Percentiles rank a stretch among this genome's conserved stretches.
These are phyloP conservation scores for Mucor ambiguus DNA, from an alignment of 371 early-diverging fungal species.

Conservation along the genomic window DNA sequence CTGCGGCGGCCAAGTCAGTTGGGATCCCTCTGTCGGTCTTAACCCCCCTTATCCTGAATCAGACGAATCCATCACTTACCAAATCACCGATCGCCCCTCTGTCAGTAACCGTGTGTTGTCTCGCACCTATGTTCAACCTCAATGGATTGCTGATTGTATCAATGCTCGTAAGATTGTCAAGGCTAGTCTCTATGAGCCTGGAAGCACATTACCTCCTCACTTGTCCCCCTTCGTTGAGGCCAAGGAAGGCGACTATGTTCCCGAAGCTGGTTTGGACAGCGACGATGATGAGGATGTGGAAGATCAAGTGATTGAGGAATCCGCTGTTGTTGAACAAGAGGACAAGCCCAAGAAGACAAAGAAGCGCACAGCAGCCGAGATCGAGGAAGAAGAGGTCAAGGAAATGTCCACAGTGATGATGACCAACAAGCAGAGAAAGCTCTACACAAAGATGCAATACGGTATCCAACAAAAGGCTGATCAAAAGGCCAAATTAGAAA, in stretches of 20 bases:
- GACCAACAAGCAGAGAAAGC: slow-evolving; percentile 87
- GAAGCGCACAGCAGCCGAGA: slow-evolving; percentile 65
- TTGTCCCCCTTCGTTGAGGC: slow-evolving; percentile 92
- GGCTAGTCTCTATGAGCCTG: slow-evolving; percentile 77
- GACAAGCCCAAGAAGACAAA: slow-evolving; percentile 58
- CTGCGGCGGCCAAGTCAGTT: slow-evolving; percentile 90
- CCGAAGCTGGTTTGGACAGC: slow-evolving; percentile 55
- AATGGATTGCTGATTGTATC: slow-evolving; percentile 95
- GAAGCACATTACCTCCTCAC: slow-evolving; percentile 88
- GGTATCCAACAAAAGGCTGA: slow-evolving; percentile 66
- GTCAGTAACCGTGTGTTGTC: slow-evolving; percentile 64
- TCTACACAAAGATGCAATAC: slow-evolving; percentile 80
- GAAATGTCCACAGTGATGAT: slow-evolving; percentile 93
- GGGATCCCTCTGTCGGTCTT: slow-evolving; percentile 80
- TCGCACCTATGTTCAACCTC: slow-evolving; percentile 96
- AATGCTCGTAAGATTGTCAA: slow-evolving; percentile 82
- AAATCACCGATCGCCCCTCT: slow-evolving; percentile 87
- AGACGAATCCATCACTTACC: slow-evolving; percentile 85
- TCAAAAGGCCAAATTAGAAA: slow-evolving; percentile 54
- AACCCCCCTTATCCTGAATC: slow-evolving; percentile 81
- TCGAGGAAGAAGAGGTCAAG: slow-evolving; percentile 83
- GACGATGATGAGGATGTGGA: slow-evolving; percentile 39
- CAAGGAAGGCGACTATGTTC: slow-evolving; percentile 87
- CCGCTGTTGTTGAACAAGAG: slow-evolving; percentile 76
- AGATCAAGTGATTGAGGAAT: slow-evolving; percentile 29